Evolutionary conservation across 257 asterid genomes (phyloP).

Genomic region (Solanum ahanhuiri): DNA sequence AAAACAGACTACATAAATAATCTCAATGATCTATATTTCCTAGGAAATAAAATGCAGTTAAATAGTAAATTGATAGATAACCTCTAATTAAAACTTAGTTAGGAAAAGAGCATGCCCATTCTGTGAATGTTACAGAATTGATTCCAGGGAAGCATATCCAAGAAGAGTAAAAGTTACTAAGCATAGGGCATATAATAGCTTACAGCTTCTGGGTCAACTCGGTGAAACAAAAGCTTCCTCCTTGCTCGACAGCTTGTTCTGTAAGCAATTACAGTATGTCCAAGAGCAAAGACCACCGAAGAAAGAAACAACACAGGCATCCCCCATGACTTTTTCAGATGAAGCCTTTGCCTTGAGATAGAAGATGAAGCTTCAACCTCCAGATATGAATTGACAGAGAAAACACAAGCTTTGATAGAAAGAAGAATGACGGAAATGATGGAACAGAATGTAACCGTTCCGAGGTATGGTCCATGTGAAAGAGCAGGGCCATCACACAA

Average conservation of each 20-base stretch:
- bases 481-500: slow-evolving; percentile 62
- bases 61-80: background rate
- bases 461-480: slow-evolving; percentile 83
- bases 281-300: slow-evolving; percentile 91
- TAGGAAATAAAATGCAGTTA: background rate
- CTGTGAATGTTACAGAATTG: background rate
- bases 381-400: slow-evolving; percentile 72
- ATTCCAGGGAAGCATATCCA: background rate
- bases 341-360: slow-evolving; percentile 76
- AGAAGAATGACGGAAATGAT: slow-evolving; percentile 55
- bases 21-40: background rate
- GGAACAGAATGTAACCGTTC: slow-evolving; percentile 79
- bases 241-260: slow-evolving; percentile 88
- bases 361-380: slow-evolving; percentile 64
- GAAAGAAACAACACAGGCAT: slow-evolving; percentile 96
- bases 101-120: background rate
- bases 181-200: slow-evolving; percentile 12
- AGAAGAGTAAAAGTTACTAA: background rate
- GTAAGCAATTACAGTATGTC: slow-evolving; percentile 90
- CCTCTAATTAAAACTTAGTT: background rate
- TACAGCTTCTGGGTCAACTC: slow-evolving; percentile 86
- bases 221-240: slow-evolving; percentile 84
- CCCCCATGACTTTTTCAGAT: slow-evolving; percentile 95
- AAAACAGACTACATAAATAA: background rate
- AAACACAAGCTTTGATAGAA: slow-evolving; percentile 76